Evolutionary conservation across 768 basidiomycete genomes (phyloP), one percentile per base, ranked within the genome.

Genomic region (Boletales sp.): DNA sequence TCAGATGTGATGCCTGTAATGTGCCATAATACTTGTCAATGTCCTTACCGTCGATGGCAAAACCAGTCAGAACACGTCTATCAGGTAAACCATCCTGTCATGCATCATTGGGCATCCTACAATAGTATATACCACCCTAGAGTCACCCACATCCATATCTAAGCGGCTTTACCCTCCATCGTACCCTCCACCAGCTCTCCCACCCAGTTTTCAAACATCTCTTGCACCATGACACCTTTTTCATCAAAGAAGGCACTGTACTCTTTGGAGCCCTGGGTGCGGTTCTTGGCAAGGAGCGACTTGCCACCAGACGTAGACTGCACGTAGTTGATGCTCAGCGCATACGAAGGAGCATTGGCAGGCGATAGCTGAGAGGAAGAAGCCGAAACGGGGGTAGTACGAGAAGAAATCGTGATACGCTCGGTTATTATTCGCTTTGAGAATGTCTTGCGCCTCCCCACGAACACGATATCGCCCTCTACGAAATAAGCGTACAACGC

Each of bases 361-460:
- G 73, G 74, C 17, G 56, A 57, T 17, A 52, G 36, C 18, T 51
- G 36, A 37, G 53, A 29, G 19, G 53, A 51, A 5, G 55, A 35
- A 36, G 55, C 32, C 31, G 58, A 54, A 32, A 47, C 75, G 30
- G 90, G 84, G 14, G 73, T 58, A 4, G 89, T 87, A 29, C 74
- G 75, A 5, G 92, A 87, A 18, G 81, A 77, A 48, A 94, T 77
- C 27, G 84, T 88, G 69, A 97, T 81, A 55, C 86, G 83, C 65
- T 97, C 94, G 3, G 90, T 92, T 41, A 94, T 85, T 63, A 97
- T 95, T 87, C 94, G 66, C 67, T 90, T 92, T 14, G 89, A 88
- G 54, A 95, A 83, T 14, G 89, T 87, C 70, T 94, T 93, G 55
- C 94, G 83, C 64, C 87, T 90, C 32, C 94, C 94, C 21, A 88